Percentiles rank a stretch among this genome's conserved stretches.
phyloP scores from a whole-genome alignment of 257 asterid genomes.

The Orobanche coerulescens region DNA sequence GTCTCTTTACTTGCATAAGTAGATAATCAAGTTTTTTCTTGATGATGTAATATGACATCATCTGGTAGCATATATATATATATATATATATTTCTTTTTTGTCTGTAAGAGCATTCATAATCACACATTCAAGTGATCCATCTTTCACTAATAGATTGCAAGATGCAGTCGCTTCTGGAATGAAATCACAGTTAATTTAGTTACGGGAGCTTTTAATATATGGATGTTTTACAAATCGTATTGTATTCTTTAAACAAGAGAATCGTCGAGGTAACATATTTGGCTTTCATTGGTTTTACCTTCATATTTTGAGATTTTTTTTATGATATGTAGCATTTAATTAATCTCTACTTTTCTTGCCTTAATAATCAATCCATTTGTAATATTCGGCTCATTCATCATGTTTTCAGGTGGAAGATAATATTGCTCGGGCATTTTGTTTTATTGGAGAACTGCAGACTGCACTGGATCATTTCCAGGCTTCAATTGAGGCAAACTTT shows the following conservation, averaged over 20 bases:
- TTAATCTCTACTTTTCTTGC: not conserved
- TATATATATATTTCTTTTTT: not conserved
- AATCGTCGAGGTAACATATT: constrained; percentile 69
- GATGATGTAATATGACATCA: constrained; percentile 11
- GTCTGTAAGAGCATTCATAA: not conserved
- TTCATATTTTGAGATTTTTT: not conserved
- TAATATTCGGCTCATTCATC: constrained; percentile 2
- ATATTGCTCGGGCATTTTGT: constrained; percentile 67
- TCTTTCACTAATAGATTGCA: constrained; percentile 45
- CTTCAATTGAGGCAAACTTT: constrained; percentile 57
- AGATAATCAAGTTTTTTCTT: not conserved
- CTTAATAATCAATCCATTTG: not conserved
- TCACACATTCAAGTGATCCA: constrained; percentile 7
- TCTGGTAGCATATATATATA: not conserved
- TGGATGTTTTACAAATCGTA: constrained; percentile 30
- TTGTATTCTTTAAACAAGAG: constrained; percentile 76
- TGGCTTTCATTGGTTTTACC: constrained; percentile 5
- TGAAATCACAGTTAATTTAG: constrained; percentile 27
- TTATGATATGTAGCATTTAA: not conserved
- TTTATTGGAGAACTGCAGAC: constrained; percentile 52
- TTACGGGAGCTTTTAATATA: constrained; percentile 40
- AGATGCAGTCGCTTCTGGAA: constrained; percentile 42
- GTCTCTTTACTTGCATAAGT: not conserved
- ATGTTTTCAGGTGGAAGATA: constrained; percentile 64
- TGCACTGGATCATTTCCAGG: constrained; percentile 65